phyloP scores from a whole-genome alignment of 345 rosid species.

The Draba incana region DNA sequence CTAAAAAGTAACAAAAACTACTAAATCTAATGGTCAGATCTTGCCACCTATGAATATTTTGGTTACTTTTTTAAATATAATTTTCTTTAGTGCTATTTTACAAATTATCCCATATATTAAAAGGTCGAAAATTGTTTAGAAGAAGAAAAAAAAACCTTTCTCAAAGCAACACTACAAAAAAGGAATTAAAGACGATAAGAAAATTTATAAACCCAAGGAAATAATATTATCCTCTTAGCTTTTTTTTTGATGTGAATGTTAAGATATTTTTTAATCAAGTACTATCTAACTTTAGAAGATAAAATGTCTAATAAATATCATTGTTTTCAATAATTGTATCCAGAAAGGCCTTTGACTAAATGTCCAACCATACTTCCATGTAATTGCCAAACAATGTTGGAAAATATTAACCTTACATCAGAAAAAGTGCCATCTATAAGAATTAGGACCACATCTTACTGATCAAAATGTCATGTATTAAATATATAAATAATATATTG shows the following conservation, averaged over 20 bases:
- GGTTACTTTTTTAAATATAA: too few species aligned
- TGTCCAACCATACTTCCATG: constrained; percentile 25
- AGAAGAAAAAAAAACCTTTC: not conserved
- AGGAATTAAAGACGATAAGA: not conserved
- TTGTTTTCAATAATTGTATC: constrained; percentile 36
- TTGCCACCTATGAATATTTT: too few species aligned
- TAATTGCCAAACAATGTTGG: constrained; percentile 35
- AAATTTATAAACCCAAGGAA: not conserved
- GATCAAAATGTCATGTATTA: not conserved
- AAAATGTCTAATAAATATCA: constrained; percentile 26
- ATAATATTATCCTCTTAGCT: not conserved
- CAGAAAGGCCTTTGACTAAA: constrained; percentile 33
- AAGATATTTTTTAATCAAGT: constrained; percentile 25
- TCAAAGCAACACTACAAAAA: constrained; percentile 6
- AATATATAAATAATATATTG: not conserved
- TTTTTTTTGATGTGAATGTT: constrained; percentile 35
- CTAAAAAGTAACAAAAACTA: too few species aligned
- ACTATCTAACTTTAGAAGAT: constrained; percentile 30
- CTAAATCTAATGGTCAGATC: too few species aligned
- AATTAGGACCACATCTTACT: constrained; percentile 23
- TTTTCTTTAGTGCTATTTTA: too few species aligned
- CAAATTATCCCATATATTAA: not conserved
- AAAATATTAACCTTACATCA: constrained; percentile 1
- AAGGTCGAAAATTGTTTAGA: constrained; percentile 6
- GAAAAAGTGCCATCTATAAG: constrained; percentile 26